These are phyloP conservation scores for Rhizoclosmatium globosum DNA, from an alignment of 192 early-diverging fungal species.

Conservation along the genomic window DNA sequence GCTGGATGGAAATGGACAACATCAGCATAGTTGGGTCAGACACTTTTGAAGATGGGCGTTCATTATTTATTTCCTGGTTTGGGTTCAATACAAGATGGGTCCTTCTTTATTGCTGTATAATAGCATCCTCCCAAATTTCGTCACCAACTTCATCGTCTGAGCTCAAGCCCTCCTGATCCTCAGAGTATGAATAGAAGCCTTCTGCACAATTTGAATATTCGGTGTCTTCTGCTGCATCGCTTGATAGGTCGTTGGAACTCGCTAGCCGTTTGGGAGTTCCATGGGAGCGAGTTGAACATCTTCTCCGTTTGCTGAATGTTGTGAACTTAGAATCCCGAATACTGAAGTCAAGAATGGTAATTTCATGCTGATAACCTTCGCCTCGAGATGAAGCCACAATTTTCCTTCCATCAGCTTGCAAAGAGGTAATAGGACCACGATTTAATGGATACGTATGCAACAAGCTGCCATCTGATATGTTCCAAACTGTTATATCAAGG, in stretches of 20 bases:
- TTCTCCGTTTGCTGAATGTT: background rate
- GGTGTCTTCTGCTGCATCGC: background rate
- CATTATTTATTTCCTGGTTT: too few species aligned
- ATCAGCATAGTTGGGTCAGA: slow-evolving; percentile 13
- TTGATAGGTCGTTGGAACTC: background rate
- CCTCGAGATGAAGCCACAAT: slow-evolving; percentile 43
- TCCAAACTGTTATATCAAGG: slow-evolving; percentile 28
- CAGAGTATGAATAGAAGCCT: background rate
- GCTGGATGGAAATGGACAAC: slow-evolving; percentile 16
- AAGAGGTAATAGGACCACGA: slow-evolving; percentile 44
- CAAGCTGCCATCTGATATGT: slow-evolving; percentile 28
- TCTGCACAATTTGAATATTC: background rate
- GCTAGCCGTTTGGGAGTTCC: background rate
- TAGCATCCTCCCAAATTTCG: too few species aligned
- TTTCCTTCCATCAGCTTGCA: slow-evolving; percentile 41
- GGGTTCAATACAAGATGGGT: too few species aligned
- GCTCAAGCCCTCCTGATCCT: background rate
- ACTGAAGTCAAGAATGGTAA: slow-evolving; percentile 50
- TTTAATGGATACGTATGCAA: slow-evolving; percentile 33
- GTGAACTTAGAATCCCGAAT: background rate
- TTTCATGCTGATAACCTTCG: slow-evolving; percentile 46
- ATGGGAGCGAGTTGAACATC: background rate
- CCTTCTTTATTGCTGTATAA: too few species aligned
- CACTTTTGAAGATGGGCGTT: slow-evolving; percentile 1
- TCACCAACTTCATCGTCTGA: too few species aligned